Evolutionary conservation across 371 early-diverging fungal genomes (phyloP).

Genomic region (Coemansia sp.): DNA sequence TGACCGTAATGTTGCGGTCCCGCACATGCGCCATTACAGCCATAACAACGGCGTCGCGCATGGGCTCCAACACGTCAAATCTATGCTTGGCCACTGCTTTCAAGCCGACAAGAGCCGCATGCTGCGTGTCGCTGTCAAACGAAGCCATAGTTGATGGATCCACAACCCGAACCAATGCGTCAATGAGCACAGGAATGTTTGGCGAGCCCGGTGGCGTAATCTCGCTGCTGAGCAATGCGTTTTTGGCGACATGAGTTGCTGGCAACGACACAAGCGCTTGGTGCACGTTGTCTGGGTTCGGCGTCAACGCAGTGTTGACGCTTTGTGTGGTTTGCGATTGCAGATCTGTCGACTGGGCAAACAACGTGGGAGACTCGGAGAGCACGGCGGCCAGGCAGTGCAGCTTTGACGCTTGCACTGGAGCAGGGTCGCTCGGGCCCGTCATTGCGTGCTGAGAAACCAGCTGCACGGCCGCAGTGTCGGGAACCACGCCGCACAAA

Average conservation of each 20-base stretch:
- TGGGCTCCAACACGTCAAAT: constrained; percentile 41
- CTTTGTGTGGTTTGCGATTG: constrained; percentile 6
- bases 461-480: constrained; percentile 15
- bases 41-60: constrained; percentile 60
- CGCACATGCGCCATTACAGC: constrained; percentile 70
- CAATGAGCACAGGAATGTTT: neutral
- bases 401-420: constrained; percentile 21
- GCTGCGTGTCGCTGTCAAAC: constrained; percentile 44
- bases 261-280: constrained; percentile 16
- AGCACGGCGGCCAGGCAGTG: constrained; percentile 32
- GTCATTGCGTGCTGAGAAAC: constrained; percentile 23
- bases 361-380: constrained; percentile 17
- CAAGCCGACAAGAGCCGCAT: constrained; percentile 39
- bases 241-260: constrained; percentile 34
- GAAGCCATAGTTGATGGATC: constrained; percentile 31
- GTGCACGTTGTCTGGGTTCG: constrained; percentile 8
- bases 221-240: constrained; percentile 4
- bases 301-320: constrained; percentile 16
- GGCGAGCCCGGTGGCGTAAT: constrained; percentile 5
- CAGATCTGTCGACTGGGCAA: constrained; percentile 4
- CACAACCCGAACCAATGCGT: constrained; percentile 26
- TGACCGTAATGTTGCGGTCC: constrained; percentile 76
- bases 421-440: constrained; percentile 11
- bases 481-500: constrained; percentile 34
- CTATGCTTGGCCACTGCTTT: constrained; percentile 40